Conservation (phyloP, 257 asterid genomes). For the Mitragyna speciosa region DNA sequence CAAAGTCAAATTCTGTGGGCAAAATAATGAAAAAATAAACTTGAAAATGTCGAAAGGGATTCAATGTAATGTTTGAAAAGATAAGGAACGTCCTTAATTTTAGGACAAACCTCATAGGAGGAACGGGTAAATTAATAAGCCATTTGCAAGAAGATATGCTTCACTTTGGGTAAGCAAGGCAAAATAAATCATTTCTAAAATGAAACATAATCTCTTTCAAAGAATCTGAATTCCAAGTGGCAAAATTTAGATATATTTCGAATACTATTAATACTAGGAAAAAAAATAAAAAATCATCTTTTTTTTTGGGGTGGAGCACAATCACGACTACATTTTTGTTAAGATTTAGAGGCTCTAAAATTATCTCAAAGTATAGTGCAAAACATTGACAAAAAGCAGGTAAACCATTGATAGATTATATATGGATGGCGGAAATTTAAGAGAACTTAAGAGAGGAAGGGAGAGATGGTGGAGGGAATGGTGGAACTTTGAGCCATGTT, state of each 20-base stretch:
- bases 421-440: too few species aligned
- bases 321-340: too few species aligned
- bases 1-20: background rate
- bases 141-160: too few species aligned
- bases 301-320: background rate
- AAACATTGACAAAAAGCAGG: too few species aligned
- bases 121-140: background rate
- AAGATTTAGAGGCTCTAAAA: too few species aligned
- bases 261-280: background rate
- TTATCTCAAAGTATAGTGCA: too few species aligned
- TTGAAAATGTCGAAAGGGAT: background rate
- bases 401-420: too few species aligned
- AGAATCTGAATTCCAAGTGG: background rate
- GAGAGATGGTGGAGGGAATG: too few species aligned
- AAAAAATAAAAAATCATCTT: too few species aligned
- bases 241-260: background rate
- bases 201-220: background rate
- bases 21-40: background rate
- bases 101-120: background rate
- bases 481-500: too few species aligned
- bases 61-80: background rate
- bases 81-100: background rate
- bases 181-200: too few species aligned
- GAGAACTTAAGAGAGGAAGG: too few species aligned
- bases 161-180: background rate